phyloP scores from a whole-genome alignment of 2,329 filamentous ascomycete genomes.

The Hypoxylon sp. region DNA sequence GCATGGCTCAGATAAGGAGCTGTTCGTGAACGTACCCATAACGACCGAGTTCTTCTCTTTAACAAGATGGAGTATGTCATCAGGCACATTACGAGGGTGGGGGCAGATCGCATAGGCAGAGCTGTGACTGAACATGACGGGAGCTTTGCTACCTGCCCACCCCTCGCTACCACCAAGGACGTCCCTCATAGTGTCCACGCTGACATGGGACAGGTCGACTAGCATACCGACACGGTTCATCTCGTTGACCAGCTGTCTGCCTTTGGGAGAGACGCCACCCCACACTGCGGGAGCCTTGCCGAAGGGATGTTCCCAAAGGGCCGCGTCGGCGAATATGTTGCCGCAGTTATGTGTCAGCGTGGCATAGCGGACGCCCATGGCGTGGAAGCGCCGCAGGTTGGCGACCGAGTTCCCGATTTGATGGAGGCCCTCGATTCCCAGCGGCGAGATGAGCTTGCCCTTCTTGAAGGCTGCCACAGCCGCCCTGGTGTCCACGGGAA shows the following conservation, averaged over 20 bases:
- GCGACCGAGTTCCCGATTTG: slow-evolving; percentile 89
- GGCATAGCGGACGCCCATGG: slow-evolving; percentile 85
- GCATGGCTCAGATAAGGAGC: neutral
- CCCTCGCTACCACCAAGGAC: slow-evolving; percentile 73
- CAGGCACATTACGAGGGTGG: slow-evolving; percentile 90
- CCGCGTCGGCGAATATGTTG: slow-evolving; percentile 89
- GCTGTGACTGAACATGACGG: slow-evolving; percentile 90
- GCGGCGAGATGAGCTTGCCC: slow-evolving; percentile 78
- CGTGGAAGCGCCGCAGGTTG: slow-evolving; percentile 80
- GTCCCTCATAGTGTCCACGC: slow-evolving; percentile 86
- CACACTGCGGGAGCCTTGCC: slow-evolving; percentile 69
- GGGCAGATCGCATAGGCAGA: slow-evolving; percentile 84
- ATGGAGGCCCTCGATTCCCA: slow-evolving; percentile 89
- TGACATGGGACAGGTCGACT: slow-evolving; percentile 85
- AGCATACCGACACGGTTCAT: slow-evolving; percentile 97
- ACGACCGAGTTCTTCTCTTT: slow-evolving; percentile 80
- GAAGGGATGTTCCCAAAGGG: slow-evolving; percentile 69
- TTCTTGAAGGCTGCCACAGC: slow-evolving; percentile 72
- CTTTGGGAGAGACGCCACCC: slow-evolving; percentile 78
- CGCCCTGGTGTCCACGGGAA: slow-evolving; percentile 67
- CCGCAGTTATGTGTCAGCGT: slow-evolving; percentile 95
- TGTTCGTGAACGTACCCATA: slow-evolving; percentile 66
- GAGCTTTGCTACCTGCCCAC: slow-evolving; percentile 81
- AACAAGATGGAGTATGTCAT: slow-evolving; percentile 83
- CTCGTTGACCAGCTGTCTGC: slow-evolving; percentile 78